Conservation (phyloP, 208 protist genomes). For the Porcisia hertigi region DNA sequence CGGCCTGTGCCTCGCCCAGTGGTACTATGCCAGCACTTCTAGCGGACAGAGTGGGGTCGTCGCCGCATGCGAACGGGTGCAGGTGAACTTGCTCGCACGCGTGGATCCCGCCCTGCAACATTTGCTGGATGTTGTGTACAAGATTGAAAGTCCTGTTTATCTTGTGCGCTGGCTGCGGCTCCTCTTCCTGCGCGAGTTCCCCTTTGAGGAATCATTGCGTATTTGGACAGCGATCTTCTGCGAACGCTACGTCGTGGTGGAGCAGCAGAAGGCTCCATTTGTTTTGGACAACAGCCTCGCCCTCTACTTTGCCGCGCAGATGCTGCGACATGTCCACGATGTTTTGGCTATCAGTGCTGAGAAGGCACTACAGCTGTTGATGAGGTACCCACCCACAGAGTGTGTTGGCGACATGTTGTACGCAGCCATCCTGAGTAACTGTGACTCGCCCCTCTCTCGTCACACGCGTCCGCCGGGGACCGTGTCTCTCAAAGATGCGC, state of each 20-base stretch:
- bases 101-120: conserved; percentile 60
- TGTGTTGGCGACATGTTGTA: conserved; percentile 37
- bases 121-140: conserved; percentile 64
- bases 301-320: conserved; percentile 54
- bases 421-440: conserved; percentile 13
- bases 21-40: conserved; percentile 45
- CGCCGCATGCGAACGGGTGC: conserved; percentile 47
- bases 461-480: conserved; percentile 12
- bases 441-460: conserved; percentile 12
- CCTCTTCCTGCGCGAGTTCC: conserved; percentile 87
- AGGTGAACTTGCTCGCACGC: conserved; percentile 50
- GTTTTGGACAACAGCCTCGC: conserved; percentile 46
- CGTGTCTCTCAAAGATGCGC: conserved; percentile 3
- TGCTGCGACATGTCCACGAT: conserved; percentile 56
- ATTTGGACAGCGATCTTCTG: conserved; percentile 87
- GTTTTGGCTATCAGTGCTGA: conserved; percentile 40
- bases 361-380: conserved; percentile 58
- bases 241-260: conserved; percentile 41
- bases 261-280: conserved; percentile 15
- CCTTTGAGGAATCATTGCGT: conserved; percentile 49
- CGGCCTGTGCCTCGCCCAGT: conserved; percentile 39
- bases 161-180: conserved; percentile 89
- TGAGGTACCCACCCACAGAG: conserved; percentile 83
- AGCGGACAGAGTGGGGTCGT: conserved; percentile 41
- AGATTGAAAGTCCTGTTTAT: conserved; percentile 79